These are phyloP conservation scores for Tarenaya hassleriana DNA, from an alignment of 345 rosid species.

Conservation along the genomic window DNA sequence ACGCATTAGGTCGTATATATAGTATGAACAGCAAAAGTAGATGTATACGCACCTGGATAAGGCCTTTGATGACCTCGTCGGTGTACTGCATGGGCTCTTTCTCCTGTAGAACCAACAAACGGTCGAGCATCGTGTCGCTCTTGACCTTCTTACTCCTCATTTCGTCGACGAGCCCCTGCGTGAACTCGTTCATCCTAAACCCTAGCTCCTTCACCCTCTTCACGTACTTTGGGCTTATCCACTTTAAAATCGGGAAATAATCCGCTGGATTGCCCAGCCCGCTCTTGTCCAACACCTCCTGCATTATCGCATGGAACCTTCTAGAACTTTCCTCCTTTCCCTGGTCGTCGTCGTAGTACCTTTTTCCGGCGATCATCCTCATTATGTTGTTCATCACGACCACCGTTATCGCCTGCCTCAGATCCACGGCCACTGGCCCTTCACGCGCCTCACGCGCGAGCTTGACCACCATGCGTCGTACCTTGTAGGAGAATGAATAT, in stretches of 20 bases:
- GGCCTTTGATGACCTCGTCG: constrained; percentile 45
- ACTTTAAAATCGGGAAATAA: constrained; percentile 29
- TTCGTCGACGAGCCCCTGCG: constrained; percentile 40
- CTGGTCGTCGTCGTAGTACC: constrained; percentile 26
- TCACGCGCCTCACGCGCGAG: too few relatives aligned
- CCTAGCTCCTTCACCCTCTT: constrained; percentile 24
- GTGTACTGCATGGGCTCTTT: constrained; percentile 40
- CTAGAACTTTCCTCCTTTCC: too few relatives aligned
- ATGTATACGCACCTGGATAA: constrained; percentile 22
- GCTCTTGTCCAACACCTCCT: not conserved
- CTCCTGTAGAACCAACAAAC: constrained; percentile 38
- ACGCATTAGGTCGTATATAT: too few relatives aligned
- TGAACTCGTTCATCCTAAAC: constrained; percentile 28
- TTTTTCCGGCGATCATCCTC: constrained; percentile 45
- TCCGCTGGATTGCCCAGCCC: constrained; percentile 24
- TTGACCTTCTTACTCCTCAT: constrained; percentile 20
- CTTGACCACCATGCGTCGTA: not conserved
- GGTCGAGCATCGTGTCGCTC: constrained; percentile 43
- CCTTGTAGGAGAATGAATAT: too few relatives aligned
- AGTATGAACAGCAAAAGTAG: too few relatives aligned
- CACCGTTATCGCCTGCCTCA: constrained; percentile 28
- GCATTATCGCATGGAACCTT: too few relatives aligned
- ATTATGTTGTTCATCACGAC: constrained; percentile 35
- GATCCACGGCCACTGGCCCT: constrained; percentile 11
- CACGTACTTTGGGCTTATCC: constrained; percentile 21